These are phyloP conservation scores for Withania somnifera DNA, from an alignment of 305 asterid genomes.

Conservation along the genomic window DNA sequence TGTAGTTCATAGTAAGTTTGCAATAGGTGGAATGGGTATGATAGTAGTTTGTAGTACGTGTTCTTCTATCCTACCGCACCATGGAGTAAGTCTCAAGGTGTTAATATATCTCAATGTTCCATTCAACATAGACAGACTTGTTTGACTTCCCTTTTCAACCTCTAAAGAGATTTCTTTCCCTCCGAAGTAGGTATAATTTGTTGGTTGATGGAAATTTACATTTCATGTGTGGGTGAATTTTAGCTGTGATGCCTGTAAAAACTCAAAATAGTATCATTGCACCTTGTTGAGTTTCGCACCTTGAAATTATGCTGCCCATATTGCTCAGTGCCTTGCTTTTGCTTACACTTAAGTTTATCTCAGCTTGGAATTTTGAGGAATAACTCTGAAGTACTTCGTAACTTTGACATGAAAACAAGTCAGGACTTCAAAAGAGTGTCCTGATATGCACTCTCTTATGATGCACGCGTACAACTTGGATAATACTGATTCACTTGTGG, in stretches of 20 bases:
- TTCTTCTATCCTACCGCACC: background rate
- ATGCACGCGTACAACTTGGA: conserved; percentile 80
- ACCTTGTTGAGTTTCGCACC: background rate
- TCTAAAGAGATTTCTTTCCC: background rate
- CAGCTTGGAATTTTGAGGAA: conserved; percentile 10
- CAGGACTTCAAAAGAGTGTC: conserved; percentile 79
- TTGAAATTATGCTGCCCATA: background rate
- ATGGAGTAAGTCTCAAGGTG: background rate
- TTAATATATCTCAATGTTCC: background rate
- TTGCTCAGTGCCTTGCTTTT: background rate
- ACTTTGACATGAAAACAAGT: conserved; percentile 50
- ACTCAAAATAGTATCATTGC: background rate
- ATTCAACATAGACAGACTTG: background rate
- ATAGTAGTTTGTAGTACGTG: background rate
- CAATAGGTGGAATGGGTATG: background rate
- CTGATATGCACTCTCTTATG: conserved; percentile 75
- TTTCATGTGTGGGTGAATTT: background rate
- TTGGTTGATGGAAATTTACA: background rate
- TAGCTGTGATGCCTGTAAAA: background rate
- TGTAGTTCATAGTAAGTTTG: background rate
- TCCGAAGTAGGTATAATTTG: background rate
- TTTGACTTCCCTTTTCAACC: background rate
- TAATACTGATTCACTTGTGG: conserved; percentile 48
- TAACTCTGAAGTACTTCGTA: conserved; percentile 36
- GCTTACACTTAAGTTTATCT: background rate